Percentiles rank a stretch among this genome's conserved stretches.
phyloP scores from a whole-genome alignment of 805 yeast species.

The Sugiyamaella valdiviana region DNA sequence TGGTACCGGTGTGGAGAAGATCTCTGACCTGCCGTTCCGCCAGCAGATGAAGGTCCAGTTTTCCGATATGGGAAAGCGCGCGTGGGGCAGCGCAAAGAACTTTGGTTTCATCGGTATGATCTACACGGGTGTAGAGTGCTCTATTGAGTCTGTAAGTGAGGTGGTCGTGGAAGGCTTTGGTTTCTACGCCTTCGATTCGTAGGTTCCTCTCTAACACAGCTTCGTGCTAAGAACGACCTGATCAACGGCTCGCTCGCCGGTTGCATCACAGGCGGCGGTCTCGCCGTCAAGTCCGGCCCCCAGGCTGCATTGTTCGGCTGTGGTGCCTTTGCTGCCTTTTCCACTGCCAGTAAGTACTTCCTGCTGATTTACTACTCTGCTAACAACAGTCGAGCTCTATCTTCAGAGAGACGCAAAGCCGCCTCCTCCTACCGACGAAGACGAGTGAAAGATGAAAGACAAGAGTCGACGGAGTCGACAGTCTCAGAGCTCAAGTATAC shows the following conservation, averaged over 20 bases:
- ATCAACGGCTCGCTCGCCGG: conserved; percentile 92
- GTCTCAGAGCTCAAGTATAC: no score
- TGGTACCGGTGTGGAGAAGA: conserved; percentile 44
- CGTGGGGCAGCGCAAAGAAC: conserved; percentile 86
- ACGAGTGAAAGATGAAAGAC: conserved; percentile 30
- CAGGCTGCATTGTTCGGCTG: conserved; percentile 87
- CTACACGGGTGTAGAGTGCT: conserved; percentile 88
- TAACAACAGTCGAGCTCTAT: conserved; percentile 54
- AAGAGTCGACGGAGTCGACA: not conserved
- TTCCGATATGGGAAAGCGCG: conserved; percentile 83
- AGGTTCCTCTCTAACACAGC: conserved; percentile 3
- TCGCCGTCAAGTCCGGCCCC: conserved; percentile 90
- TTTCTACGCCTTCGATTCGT: not conserved
- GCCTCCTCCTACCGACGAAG: conserved; percentile 88
- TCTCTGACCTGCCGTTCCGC: conserved; percentile 79
- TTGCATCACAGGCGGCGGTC: conserved; percentile 93
- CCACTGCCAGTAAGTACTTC: conserved; percentile 32
- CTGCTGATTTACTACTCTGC: not conserved
- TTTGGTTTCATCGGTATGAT: conserved; percentile 91
- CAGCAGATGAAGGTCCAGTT: conserved; percentile 91
- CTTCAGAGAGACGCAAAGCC: conserved; percentile 74
- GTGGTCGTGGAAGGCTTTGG: no score
- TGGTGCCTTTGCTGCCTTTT: conserved; percentile 95
- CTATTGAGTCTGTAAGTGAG: conserved; percentile 58
- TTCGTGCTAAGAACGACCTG: conserved; percentile 84